Conservation (phyloP, 306 rosid species). For the Morella rubra region DNA sequence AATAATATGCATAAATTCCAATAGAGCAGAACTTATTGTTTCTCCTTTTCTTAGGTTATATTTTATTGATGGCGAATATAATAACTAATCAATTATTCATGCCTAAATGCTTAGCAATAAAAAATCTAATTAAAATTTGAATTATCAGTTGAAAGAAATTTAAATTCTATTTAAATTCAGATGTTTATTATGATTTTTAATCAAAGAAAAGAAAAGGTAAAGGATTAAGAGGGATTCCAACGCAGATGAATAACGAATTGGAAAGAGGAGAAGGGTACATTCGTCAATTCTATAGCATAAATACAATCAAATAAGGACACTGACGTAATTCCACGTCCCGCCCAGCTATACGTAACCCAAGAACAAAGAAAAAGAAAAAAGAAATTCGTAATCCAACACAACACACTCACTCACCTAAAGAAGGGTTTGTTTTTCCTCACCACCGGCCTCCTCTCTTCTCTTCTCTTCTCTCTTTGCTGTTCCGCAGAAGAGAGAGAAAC, state of each 20-base stretch:
- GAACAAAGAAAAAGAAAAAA: neutral
- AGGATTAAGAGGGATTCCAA: neutral
- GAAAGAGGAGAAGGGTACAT: neutral
- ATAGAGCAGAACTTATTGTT: too few relatives aligned
- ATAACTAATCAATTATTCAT: too few relatives aligned
- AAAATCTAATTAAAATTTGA: too few relatives aligned
- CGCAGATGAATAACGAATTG: neutral
- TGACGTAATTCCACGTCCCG: constrained; percentile 11
- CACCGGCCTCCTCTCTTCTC: constrained; percentile 35
- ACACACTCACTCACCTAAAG: constrained; percentile 8
- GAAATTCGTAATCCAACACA: neutral
- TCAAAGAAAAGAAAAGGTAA: too few relatives aligned
- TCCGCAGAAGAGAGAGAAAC: constrained; percentile 72
- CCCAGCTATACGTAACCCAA: neutral
- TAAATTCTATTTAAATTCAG: too few relatives aligned
- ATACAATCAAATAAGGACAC: neutral
- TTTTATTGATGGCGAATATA: too few relatives aligned
- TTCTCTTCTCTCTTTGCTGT: constrained; percentile 44
- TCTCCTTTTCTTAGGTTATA: too few relatives aligned
- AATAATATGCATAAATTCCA: too few relatives aligned
- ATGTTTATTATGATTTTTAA: too few relatives aligned
- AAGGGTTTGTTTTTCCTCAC: constrained; percentile 51
- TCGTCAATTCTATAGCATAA: neutral
- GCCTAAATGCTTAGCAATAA: too few relatives aligned
- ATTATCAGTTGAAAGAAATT: too few relatives aligned